Base-by-base conservation (phyloP, 345 rosid species). In the Murraya paniculata region DNA sequence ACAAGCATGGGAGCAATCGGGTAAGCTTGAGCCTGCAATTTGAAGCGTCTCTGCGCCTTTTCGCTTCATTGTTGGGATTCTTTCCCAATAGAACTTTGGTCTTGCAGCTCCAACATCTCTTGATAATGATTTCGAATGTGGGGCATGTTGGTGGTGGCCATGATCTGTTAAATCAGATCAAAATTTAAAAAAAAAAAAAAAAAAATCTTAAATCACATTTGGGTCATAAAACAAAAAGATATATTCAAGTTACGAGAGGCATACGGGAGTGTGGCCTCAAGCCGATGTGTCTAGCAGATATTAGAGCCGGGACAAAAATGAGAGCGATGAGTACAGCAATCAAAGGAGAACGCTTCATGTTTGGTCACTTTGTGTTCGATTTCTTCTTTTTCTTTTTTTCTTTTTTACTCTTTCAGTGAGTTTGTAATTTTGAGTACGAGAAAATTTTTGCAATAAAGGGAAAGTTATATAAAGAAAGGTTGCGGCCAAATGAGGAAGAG, bases 1-100 rank as follows among this genome's bases (percentile, higher is more conserved):
- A 69, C 98, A 94, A 18, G 98, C 98, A 73, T 93, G 96, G 1
- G 98, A 89, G 76, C 97, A 94, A 80, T 91, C 98, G 0, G 98
- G 97, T 72, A 93, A 81, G 75, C 97, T 91, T 38, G 98, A 93
- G 9, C 98, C 98, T 30, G 97, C 97, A 27, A 91, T 86, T 50
- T 90, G 88, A 10, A 94, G 90, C 16, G 92, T 87, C 66, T 91
- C 92, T 25, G 84, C 81, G 31, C 91, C 82, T 77, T 82, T 87
- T 28, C 85, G 79, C 68, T 72, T 80, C 68, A 35, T 18, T 48
- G 14, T 24, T 1, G 62, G 25, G 58, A 78, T 9, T 19, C 78
- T 82, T 25, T 79, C 81, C 66, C 76, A 27, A 66, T 80, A 79
- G 74, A 68, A 75, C 39, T 61, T 82, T 21, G 85, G 75, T 4